Conservation (phyloP, 495 filamentous ascomycete genomes). For the Trichoderma asperelloides region DNA sequence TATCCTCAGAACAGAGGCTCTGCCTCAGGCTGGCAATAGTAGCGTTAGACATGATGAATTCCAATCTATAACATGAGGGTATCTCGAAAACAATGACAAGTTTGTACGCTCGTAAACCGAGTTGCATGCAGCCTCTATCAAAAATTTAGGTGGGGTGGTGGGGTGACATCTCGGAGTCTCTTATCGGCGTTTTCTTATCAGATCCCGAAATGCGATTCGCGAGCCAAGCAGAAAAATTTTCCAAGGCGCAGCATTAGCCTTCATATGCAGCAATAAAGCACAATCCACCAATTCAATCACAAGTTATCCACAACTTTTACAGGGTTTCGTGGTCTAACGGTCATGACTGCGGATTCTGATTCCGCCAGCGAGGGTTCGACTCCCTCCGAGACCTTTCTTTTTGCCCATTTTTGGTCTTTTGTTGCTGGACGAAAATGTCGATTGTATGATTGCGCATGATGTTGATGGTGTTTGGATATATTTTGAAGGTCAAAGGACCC, state of each 20-base stretch:
- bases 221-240: background rate
- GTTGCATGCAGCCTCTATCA: background rate
- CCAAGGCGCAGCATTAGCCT: background rate
- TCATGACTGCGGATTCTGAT: slow-evolving; percentile 8
- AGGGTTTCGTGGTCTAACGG: slow-evolving; percentile 6
- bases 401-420: no score
- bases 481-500: no score
- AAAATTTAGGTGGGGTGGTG: slow-evolving; percentile 12
- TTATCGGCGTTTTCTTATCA: background rate
- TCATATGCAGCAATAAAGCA: background rate
- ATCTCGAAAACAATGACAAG: background rate
- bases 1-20: slow-evolving; percentile 66
- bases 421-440: no score
- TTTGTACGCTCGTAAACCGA: background rate
- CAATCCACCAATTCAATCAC: background rate
- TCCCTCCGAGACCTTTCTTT: background rate
- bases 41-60: background rate
- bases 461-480: background rate
- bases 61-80: background rate
- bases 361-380: slow-evolving; percentile 8
- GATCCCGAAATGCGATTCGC: background rate
- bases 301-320: background rate
- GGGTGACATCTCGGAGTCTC: background rate
- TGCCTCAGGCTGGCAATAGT: slow-evolving; percentile 54
- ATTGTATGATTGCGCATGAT: background rate